phyloP scores from a whole-genome alignment of 805 yeast genomes.

The Kazachstania viticola region DNA sequence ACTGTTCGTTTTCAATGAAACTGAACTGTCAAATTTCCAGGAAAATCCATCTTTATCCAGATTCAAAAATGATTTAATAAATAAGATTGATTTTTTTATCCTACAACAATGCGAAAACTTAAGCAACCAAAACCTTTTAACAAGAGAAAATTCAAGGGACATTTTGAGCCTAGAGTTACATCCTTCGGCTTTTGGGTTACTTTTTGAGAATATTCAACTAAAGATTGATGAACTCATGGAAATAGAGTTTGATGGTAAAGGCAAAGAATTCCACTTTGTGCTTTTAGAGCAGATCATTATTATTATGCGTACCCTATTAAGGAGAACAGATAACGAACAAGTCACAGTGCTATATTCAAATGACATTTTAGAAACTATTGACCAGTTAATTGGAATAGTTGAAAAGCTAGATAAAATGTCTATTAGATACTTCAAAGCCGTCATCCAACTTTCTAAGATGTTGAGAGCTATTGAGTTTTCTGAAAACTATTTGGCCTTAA shows the following conservation, averaged over 20 bases:
- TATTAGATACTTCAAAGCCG: slow-evolving; percentile 13
- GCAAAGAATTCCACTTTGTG: slow-evolving; percentile 16
- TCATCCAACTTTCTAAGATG: slow-evolving; percentile 22
- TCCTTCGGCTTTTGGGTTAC: slow-evolving; percentile 37
- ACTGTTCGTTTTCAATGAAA: slow-evolving; percentile 30
- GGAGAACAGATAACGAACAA: slow-evolving; percentile 17
- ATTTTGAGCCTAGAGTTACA: slow-evolving; percentile 52
- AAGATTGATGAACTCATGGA: slow-evolving; percentile 23
- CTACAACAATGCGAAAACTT: slow-evolving; percentile 37
- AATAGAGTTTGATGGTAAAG: slow-evolving; percentile 7
- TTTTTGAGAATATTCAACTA: slow-evolving; percentile 33
- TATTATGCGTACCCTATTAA: slow-evolving; percentile 30
- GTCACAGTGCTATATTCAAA: slow-evolving; percentile 21
- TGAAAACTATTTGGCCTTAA: slow-evolving; percentile 13
- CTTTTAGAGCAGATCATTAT: slow-evolving; percentile 38
- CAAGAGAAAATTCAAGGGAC: slow-evolving; percentile 60
- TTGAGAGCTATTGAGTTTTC: slow-evolving; percentile 14
- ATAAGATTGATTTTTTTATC: slow-evolving; percentile 34
- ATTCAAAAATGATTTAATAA: slow-evolving; percentile 23
- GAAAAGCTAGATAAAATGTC: slow-evolving; percentile 9
- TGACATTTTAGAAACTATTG: slow-evolving; percentile 24
- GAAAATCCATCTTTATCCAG: slow-evolving; percentile 4
- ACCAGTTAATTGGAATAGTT: slow-evolving; percentile 14
- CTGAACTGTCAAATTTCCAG: slow-evolving; percentile 1
- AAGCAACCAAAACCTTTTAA: slow-evolving; percentile 35